A percentile compares a stretch with the other conserved stretches of the same genome.
Evolutionary conservation across 2,329 filamentous ascomycete genomes (phyloP).

Genomic region (Didymosphaeria variabile): DNA sequence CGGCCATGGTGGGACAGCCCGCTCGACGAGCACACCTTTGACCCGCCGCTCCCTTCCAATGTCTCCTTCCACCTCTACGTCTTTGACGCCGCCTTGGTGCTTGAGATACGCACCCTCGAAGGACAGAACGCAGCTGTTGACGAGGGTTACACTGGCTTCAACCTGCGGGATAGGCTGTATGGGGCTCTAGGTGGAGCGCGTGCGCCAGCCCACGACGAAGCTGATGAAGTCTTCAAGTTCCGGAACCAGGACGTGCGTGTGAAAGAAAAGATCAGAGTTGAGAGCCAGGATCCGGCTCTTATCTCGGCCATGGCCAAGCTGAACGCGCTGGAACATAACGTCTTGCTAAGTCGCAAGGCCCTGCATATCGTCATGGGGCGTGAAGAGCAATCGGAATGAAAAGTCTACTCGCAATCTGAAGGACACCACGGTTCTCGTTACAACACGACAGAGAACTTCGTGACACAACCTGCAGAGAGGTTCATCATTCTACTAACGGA

Average conservation of each 20-base stretch:
- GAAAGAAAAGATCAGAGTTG: constrained; percentile 86
- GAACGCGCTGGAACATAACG: constrained; percentile 76
- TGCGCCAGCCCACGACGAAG: constrained; percentile 66
- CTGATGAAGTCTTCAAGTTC: constrained; percentile 78
- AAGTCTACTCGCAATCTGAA: no score
- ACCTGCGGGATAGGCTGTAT: constrained; percentile 64
- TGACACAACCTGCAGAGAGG: no score
- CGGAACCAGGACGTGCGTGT: constrained; percentile 78
- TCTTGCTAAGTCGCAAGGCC: constrained; percentile 74
- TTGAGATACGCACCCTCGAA: constrained; percentile 77
- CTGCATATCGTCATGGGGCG: constrained; percentile 81
- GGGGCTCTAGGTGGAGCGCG: constrained; percentile 55
- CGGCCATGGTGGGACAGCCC: constrained; percentile 65
- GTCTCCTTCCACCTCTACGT: constrained; percentile 75
- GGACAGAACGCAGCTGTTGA: constrained; percentile 40
- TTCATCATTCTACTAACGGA: neutral
- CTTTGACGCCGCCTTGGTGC: constrained; percentile 63
- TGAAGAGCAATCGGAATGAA: constrained; percentile 51
- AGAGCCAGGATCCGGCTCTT: constrained; percentile 87
- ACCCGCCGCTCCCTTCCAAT: constrained; percentile 69
- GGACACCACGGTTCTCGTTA: no score
- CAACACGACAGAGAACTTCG: no score
- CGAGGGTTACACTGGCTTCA: constrained; percentile 55
- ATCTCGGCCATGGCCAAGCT: constrained; percentile 86
- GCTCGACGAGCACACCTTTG: constrained; percentile 67